Evolutionary conservation across 2,329 filamentous ascomycete species (phyloP).

Genomic region (Aspergillus sp.): DNA sequence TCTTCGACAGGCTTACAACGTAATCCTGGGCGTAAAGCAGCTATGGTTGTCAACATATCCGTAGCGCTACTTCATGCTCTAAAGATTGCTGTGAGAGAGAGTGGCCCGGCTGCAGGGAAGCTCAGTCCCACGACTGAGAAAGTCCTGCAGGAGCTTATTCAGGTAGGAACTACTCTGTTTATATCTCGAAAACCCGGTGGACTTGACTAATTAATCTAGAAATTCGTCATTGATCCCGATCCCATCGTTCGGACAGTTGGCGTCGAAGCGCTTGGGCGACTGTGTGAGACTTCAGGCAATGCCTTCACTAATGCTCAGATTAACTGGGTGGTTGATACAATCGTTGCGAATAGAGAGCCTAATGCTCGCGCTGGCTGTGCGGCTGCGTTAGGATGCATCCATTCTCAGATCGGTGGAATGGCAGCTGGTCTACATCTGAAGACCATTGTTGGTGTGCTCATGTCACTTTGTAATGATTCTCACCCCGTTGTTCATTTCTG

Average conservation of each 20-base stretch:
- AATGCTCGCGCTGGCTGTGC: slow-evolving; percentile 92
- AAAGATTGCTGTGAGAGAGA: slow-evolving; percentile 82
- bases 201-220: slow-evolving; percentile 35
- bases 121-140: slow-evolving; percentile 77
- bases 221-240: slow-evolving; percentile 79
- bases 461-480: slow-evolving; percentile 93
- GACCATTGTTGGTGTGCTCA: slow-evolving; percentile 95
- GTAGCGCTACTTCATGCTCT: slow-evolving; percentile 76
- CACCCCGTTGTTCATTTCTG: slow-evolving; percentile 95
- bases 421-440: slow-evolving; percentile 94
- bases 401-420: slow-evolving; percentile 95
- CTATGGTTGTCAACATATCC: slow-evolving; percentile 87
- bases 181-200: neutral
- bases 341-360: slow-evolving; percentile 89
- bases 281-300: slow-evolving; percentile 84
- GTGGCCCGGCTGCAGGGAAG: slow-evolving; percentile 69
- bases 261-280: slow-evolving; percentile 78
- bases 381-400: slow-evolving; percentile 87
- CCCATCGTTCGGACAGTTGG: slow-evolving; percentile 82
- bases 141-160: slow-evolving; percentile 65
- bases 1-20: slow-evolving; percentile 76
- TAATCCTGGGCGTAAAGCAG: slow-evolving; percentile 83
- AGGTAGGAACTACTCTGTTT: slow-evolving; percentile 57
- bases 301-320: slow-evolving; percentile 86
- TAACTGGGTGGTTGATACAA: slow-evolving; percentile 88